A percentile compares a stretch with the other conserved stretches of the same genome.
phyloP scores from a whole-genome alignment of 345 rosid species.

The Limnanthes douglasii region DNA sequence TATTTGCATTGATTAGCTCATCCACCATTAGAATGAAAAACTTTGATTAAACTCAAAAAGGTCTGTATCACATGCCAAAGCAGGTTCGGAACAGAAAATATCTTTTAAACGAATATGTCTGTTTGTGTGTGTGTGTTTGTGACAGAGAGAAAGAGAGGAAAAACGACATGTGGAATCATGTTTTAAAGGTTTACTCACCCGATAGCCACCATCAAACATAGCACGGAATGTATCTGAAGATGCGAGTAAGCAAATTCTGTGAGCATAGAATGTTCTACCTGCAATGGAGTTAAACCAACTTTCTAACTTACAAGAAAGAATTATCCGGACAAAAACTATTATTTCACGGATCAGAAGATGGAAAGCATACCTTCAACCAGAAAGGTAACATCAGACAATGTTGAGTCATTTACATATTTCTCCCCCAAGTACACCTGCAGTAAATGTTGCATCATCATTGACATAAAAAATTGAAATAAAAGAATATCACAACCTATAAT shows the following conservation, averaged over 20 bases:
- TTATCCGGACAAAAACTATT: too few species aligned
- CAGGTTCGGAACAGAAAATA: constrained; percentile 3
- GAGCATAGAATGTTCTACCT: constrained; percentile 92
- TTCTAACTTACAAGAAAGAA: too few species aligned
- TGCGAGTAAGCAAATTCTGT: constrained; percentile 95
- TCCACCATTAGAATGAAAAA: constrained; percentile 1
- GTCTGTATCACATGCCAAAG: constrained; percentile 2
- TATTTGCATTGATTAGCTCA: background rate
- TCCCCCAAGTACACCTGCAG: constrained; percentile 90
- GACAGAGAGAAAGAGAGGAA: too few species aligned
- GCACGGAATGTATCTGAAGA: constrained; percentile 99
- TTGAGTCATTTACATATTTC: constrained; percentile 81
- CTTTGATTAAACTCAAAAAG: constrained; percentile 2
- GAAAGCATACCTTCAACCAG: constrained; percentile 74
- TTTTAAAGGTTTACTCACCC: constrained; percentile 38
- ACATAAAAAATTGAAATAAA: too few species aligned
- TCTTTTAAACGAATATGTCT: too few species aligned
- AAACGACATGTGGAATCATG: constrained; percentile 2
- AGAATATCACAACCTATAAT: too few species aligned
- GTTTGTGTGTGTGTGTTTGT: too few species aligned
- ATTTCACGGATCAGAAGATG: too few species aligned
- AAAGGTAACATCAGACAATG: constrained; percentile 90
- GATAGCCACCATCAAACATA: constrained; percentile 98
- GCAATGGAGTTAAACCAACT: constrained; percentile 19
- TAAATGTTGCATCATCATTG: too few species aligned